Evolutionary conservation across 2,329 filamentous ascomycete genomes (phyloP), one percentile per base, ranked within the genome.

Genomic region (Dactylellina sp.): DNA sequence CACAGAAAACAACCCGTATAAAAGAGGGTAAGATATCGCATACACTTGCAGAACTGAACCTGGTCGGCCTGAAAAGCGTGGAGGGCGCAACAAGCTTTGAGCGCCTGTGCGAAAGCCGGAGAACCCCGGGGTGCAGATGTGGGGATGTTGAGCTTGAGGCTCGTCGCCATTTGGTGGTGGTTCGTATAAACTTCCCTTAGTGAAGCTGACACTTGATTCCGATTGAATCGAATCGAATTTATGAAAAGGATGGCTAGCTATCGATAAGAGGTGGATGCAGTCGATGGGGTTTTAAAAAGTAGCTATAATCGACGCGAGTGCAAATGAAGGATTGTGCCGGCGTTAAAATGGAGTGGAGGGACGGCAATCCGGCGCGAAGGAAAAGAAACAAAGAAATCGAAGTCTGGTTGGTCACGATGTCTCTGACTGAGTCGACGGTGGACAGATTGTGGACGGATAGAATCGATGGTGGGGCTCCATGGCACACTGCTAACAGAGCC

Each of bases 61-160:
- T 75, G 75, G 49, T 75, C 71, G 25, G 77, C 77, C 11, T 72
- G 68, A 46, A 77, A 79, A 57, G 76, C 77, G 46, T 65, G 46
- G 32, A 77, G 65, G n/a, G 78, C 78, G 47, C 77, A 75, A 18
- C 76, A 77, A 47, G 77, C 76, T 64, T 79, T 79, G 40, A 79
- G 74, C 7, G 76, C 74, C 56, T 79, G 75, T 1, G 75, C 59
- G 49, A 79, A 79, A 9, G 76, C 76, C n/a, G 62, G 32, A n/a
- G 78, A 78, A 24, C 70, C 77, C 39, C 64, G 66, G 14, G 76
- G 71, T 25, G 76, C 77, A 20, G 74, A 74, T 25, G 77, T 71
- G 44, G 78, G 78, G 70, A 79, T 77, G 53, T 79, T 78, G 56
- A 79, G 75, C 71, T 78, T 79, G 52, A 77, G 56, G 39, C 68